phyloP scores from a whole-genome alignment of 192 early-diverging fungal genomes.

The Coemansia sp. region DNA sequence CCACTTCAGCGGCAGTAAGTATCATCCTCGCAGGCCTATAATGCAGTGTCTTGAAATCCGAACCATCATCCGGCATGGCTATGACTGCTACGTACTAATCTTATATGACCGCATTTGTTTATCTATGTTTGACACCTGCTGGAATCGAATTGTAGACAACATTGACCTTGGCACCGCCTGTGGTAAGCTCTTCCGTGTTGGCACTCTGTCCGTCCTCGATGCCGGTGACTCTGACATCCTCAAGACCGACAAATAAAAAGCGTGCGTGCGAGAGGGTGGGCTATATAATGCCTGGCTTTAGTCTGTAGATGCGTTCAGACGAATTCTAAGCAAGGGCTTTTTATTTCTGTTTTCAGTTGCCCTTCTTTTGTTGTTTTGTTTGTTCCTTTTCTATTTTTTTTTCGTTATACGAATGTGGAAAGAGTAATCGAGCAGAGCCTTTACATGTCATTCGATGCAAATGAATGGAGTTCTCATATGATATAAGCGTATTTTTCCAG shows the following conservation, averaged over 20 bases:
- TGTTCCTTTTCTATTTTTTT: background rate
- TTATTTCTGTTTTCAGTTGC: conserved; percentile 3
- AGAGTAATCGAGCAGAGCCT: background rate
- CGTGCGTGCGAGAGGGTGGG: background rate
- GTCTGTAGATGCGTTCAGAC: background rate
- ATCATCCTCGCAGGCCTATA: background rate
- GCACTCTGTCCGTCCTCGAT: conserved; percentile 94
- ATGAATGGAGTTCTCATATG: too few species aligned
- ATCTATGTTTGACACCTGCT: background rate
- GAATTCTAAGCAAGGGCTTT: background rate
- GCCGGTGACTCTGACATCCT: conserved; percentile 97
- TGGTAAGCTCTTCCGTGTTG: conserved; percentile 98
- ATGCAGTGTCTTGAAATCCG: background rate
- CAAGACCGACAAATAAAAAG: conserved; percentile 49
- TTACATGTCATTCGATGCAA: too few species aligned
- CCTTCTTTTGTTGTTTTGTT: conserved; percentile 6
- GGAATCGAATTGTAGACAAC: conserved; percentile 82
- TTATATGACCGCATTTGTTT: background rate
- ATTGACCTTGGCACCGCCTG: conserved; percentile 99
- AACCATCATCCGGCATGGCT: background rate
- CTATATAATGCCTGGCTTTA: background rate
- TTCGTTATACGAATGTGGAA: background rate
- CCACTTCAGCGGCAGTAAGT: conserved; percentile 96
- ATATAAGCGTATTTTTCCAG: too few species aligned
- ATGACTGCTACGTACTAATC: background rate